Base-by-base conservation (phyloP, 2,329 filamentous ascomycete species). In the Lecanoromycetidae sp. region DNA sequence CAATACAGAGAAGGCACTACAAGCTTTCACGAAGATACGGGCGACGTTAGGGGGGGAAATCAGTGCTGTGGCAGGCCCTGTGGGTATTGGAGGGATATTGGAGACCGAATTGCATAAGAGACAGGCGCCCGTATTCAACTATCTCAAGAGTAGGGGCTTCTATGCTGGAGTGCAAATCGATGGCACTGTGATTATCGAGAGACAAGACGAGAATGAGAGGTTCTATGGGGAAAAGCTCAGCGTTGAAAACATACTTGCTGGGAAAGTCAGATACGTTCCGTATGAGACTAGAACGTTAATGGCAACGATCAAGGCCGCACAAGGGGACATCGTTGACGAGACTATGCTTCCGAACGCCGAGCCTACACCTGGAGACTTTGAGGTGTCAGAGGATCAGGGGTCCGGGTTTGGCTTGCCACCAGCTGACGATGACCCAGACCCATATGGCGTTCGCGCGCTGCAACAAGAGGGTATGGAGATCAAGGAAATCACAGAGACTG, bases 401-500 rank as follows among this genome's bases (percentile, higher is more conserved):
- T 74, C 40, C 68, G 69, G 2, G 67, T 41, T 49, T 59, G 54
- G 56, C 49, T 55, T 61, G 20, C 58, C 56, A 60, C 46, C 72
- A 61, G 39, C 67, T 56, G 53, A 64, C 42, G 50, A 56, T 25
- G 90, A 96, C 57, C 87, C 88, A 0, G 90, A 96, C 61, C 90
- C 90, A 0, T 96, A 85, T 59, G 90, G 90, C 20, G 84, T 95
- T 22, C 75, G 88, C 54, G 88, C 90, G 6, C 68, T 96, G n/a
- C 87, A 94, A 60, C 82, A 87, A 69, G 84, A 87, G 51, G 90
- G 90, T 2, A 69, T 95, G 47, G 85, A 90, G 57, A 91, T 96
- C 55, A 77, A 84, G 44, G 85, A 90, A 56, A 91, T 96, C 54
- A 77, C 84, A 44, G 88, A 95, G 66, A 88, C 88, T n/a, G 87